A percentile compares a stretch with the other conserved stretches of the same genome.
phyloP scores from a whole-genome alignment of 257 asterid species.

The Coffea canephora region DNA sequence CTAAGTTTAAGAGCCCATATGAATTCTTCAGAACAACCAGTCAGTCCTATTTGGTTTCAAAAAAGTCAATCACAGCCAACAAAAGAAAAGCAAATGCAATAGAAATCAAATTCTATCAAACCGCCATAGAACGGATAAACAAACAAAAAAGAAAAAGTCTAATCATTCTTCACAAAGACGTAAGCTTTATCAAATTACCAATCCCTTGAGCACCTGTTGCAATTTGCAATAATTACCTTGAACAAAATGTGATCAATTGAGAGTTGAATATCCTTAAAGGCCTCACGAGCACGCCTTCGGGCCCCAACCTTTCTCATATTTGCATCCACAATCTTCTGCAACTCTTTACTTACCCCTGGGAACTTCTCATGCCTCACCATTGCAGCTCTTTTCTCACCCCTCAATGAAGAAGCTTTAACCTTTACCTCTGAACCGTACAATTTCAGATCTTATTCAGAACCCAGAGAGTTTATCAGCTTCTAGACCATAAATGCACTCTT shows the following conservation, averaged over 20 bases:
- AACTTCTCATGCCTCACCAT: slow-evolving; percentile 55
- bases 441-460: slow-evolving; percentile 25
- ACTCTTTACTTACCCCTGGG: slow-evolving; percentile 65
- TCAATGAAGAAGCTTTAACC: slow-evolving; percentile 21
- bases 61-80: too few relatives aligned
- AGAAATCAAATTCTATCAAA: too few relatives aligned
- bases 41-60: too few relatives aligned
- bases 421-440: slow-evolving; percentile 23
- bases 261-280: slow-evolving; percentile 83
- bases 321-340: slow-evolving; percentile 68
- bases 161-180: not conserved
- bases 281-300: slow-evolving; percentile 92
- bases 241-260: slow-evolving; percentile 87
- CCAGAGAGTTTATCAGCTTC: slow-evolving; percentile 5
- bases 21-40: too few relatives aligned
- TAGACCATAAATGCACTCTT: too few relatives aligned
- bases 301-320: slow-evolving; percentile 76
- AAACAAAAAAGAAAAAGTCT: too few relatives aligned
- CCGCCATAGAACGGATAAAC: too few relatives aligned
- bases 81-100: too few relatives aligned
- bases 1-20: too few relatives aligned
- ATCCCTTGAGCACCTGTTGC: not conserved
- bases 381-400: slow-evolving; percentile 26
- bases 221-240: slow-evolving; percentile 45
- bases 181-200: slow-evolving; percentile 7